Conservation (phyloP, 176 grass and related monocot species). For the Triticum turgidum region DNA sequence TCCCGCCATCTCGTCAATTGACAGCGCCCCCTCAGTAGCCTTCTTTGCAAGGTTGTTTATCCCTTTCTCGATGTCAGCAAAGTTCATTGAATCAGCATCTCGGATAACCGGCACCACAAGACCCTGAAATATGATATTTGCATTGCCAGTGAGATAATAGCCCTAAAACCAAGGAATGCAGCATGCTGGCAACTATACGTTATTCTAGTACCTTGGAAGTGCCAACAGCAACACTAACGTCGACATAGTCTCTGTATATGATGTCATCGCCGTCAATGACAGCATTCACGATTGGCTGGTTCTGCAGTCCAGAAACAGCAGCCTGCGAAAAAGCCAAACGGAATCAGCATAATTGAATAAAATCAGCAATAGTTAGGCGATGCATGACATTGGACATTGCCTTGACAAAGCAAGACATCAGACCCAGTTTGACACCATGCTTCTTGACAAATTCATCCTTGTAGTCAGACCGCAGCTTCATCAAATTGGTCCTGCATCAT, state of each 20-base stretch:
- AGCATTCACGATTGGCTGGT: constrained; percentile 92
- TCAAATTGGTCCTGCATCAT: constrained; percentile 84
- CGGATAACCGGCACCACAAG: constrained; percentile 81
- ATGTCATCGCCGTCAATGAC: constrained; percentile 98
- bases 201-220: constrained; percentile 64
- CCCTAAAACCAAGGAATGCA: background rate
- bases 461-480: constrained; percentile 96
- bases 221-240: constrained; percentile 93
- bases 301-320: constrained; percentile 86
- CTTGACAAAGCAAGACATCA: constrained; percentile 98
- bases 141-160: background rate
- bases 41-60: constrained; percentile 82
- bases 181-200: background rate
- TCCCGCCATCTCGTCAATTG: constrained; percentile 91
- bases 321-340: constrained; percentile 47
- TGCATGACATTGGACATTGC: constrained; percentile 19
- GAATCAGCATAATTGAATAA: constrained; percentile 15
- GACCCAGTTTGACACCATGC: constrained; percentile 92
- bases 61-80: constrained; percentile 82
- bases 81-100: constrained; percentile 75
- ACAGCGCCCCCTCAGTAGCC: constrained; percentile 71
- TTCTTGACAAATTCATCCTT: constrained; percentile 91
- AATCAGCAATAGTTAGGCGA: background rate
- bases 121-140: constrained; percentile 43
- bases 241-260: constrained; percentile 91